Evolutionary conservation across 2,329 filamentous ascomycete genomes (phyloP).

Genomic region (Alternaria postmessia): DNA sequence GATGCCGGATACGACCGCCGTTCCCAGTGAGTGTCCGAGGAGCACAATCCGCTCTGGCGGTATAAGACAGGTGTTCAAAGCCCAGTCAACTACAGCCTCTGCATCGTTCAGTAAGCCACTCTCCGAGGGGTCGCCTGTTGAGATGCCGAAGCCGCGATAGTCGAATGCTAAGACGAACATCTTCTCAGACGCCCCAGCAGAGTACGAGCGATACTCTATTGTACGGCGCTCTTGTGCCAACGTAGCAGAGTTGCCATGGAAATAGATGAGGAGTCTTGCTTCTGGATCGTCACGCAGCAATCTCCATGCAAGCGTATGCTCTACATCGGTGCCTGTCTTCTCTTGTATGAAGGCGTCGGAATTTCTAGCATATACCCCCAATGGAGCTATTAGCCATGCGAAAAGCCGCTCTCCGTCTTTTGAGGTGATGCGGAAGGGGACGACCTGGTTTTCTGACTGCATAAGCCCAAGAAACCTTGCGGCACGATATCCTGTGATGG

Average conservation of each 20-base stretch:
- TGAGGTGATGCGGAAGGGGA: slow-evolving; percentile 79
- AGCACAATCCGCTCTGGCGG: slow-evolving; percentile 78
- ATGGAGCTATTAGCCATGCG: slow-evolving; percentile 89
- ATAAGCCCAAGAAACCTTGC: slow-evolving; percentile 23
- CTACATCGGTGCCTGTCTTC: slow-evolving; percentile 47
- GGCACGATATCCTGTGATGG: background rate
- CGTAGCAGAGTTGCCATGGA: slow-evolving; percentile 72
- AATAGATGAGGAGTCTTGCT: slow-evolving; percentile 64
- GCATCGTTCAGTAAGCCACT: slow-evolving; percentile 81
- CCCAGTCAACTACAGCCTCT: slow-evolving; percentile 76
- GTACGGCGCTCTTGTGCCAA: slow-evolving; percentile 81
- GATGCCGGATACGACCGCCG: slow-evolving; percentile 79
- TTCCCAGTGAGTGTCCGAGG: slow-evolving; percentile 87
- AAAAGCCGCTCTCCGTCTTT: slow-evolving; percentile 80
- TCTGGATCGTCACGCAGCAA: slow-evolving; percentile 61
- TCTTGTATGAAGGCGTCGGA: slow-evolving; percentile 69
- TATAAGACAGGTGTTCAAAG: slow-evolving; percentile 71
- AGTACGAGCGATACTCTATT: slow-evolving; percentile 77
- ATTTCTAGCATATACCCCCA: slow-evolving; percentile 76
- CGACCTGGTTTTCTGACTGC: slow-evolving; percentile 78
- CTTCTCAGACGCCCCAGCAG: slow-evolving; percentile 65
- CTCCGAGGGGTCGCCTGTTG: slow-evolving; percentile 80
- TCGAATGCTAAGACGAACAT: slow-evolving; percentile 82
- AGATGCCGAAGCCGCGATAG: slow-evolving; percentile 88
- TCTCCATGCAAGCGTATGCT: slow-evolving; percentile 58